A percentile compares a stretch with the other conserved stretches of the same genome.
Evolutionary conservation across 441 rosid genomes (phyloP).

Genomic region (Brassica balearica): DNA sequence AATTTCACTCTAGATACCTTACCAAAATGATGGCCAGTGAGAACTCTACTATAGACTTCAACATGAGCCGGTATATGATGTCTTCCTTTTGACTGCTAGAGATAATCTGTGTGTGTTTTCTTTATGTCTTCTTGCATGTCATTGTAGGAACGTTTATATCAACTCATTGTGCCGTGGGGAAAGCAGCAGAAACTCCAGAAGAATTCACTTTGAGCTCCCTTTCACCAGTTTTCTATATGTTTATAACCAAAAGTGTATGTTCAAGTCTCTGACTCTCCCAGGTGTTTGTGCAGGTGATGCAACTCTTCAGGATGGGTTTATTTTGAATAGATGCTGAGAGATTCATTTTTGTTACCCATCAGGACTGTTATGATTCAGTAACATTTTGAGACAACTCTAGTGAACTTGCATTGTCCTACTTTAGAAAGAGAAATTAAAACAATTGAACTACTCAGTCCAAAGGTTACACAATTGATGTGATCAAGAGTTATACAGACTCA

Average conservation of each 20-base stretch:
- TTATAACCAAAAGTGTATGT: too few relatives aligned
- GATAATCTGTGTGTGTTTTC: neutral
- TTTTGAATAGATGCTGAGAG: too few relatives aligned
- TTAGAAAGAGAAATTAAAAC: too few relatives aligned
- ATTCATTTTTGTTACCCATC: too few relatives aligned
- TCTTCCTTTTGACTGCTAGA: constrained; percentile 12
- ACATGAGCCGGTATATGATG: constrained; percentile 68
- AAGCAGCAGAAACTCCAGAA: constrained; percentile 33
- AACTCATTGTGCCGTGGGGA: constrained; percentile 70
- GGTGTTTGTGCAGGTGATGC: too few relatives aligned
- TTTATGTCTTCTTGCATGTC: constrained; percentile 16
- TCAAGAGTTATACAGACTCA: too few relatives aligned
- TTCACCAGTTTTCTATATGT: too few relatives aligned
- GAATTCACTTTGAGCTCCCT: neutral
- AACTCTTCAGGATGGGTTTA: too few relatives aligned
- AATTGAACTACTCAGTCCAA: too few relatives aligned
- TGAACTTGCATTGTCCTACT: neutral
- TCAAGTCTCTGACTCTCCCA: too few relatives aligned
- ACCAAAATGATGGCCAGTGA: constrained; percentile 63
- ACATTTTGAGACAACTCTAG: neutral
- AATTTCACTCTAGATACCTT: constrained; percentile 61
- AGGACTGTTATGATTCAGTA: neutral
- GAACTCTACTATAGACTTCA: constrained; percentile 61
- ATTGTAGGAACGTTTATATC: constrained; percentile 66
- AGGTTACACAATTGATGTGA: too few relatives aligned